Evolutionary conservation across 257 asterid species (phyloP).

Genomic region (Vinca minor): DNA sequence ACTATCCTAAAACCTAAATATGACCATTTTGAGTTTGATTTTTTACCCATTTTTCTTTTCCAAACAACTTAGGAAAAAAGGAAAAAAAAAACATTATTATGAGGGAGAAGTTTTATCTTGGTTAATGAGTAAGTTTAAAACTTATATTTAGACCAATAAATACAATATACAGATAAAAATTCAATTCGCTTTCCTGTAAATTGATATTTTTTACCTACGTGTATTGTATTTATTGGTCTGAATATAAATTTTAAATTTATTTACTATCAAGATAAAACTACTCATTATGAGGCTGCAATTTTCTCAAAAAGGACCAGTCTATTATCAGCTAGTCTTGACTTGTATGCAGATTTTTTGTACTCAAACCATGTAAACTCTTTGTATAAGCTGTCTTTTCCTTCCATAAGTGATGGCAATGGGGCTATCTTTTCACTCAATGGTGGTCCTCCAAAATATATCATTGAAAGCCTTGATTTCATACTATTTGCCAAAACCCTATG

Average conservation of each 20-base stretch:
- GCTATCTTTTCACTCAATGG: conserved; percentile 35
- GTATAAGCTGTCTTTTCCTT: conserved; percentile 32
- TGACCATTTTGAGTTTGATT: conserved; percentile 1
- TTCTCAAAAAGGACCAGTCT: conserved; percentile 30
- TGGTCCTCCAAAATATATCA: conserved; percentile 40
- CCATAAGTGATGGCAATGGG: conserved; percentile 28
- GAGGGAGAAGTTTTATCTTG: too few relatives aligned
- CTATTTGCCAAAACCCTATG: conserved; percentile 30
- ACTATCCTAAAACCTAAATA: not conserved
- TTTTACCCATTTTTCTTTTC: too few relatives aligned
- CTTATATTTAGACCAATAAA: too few relatives aligned
- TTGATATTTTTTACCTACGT: too few relatives aligned
- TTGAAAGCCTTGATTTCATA: conserved; percentile 28
- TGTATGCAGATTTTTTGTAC: conserved; percentile 31
- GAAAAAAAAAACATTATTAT: too few relatives aligned
- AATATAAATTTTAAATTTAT: too few relatives aligned
- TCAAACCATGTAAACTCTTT: conserved; percentile 38
- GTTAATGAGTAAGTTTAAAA: too few relatives aligned
- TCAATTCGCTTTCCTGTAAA: too few relatives aligned
- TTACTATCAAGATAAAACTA: not conserved
- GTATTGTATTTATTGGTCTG: too few relatives aligned
- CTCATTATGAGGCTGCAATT: conserved; percentile 21
- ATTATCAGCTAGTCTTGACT: conserved; percentile 26
- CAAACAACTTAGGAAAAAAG: too few relatives aligned
- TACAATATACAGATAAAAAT: too few relatives aligned